Evolutionary conservation across 129 eudicot species (phyloP).

Genomic region (Helichrysum umbraculigerum): DNA sequence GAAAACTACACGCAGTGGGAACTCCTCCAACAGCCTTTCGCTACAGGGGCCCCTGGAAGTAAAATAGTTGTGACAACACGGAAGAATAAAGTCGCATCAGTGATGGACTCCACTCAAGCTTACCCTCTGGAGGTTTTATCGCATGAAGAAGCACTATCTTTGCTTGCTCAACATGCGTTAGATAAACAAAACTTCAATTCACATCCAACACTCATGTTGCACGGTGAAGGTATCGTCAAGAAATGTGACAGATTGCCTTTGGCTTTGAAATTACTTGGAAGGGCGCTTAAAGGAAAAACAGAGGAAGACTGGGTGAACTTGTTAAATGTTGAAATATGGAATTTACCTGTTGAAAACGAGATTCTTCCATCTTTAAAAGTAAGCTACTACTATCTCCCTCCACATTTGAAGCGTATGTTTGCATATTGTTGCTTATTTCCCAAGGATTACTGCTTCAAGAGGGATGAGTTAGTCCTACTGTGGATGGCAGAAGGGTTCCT

Average conservation of each 20-base stretch:
- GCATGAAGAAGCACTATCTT: not conserved
- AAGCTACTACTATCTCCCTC: not conserved
- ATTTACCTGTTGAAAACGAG: not conserved
- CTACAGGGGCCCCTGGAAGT: slow-evolving; percentile 6
- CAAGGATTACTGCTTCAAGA: not conserved
- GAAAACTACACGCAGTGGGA: slow-evolving; percentile 2
- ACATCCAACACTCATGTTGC: not conserved
- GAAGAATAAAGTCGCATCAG: not conserved
- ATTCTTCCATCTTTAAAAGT: slow-evolving; percentile 3
- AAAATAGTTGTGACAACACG: not conserved
- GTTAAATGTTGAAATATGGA: slow-evolving; percentile 4
- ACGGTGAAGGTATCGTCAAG: slow-evolving; percentile 7
- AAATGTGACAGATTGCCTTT: slow-evolving; percentile 1
- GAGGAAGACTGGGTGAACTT: not conserved
- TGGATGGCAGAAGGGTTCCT: slow-evolving; percentile 37
- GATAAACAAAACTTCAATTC: not conserved
- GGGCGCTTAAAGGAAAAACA: not conserved
- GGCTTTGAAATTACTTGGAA: slow-evolving; percentile 1
- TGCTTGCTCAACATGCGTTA: not conserved
- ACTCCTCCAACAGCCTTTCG: slow-evolving; percentile 4
- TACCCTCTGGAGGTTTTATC: not conserved
- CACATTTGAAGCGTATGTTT: too few relatives aligned
- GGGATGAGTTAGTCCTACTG: not conserved
- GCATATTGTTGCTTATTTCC: too few relatives aligned
- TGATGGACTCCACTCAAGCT: slow-evolving; percentile 1